Evolutionary conservation across 305 asterid species (phyloP).

Genomic region (Fraxinus sp.): DNA sequence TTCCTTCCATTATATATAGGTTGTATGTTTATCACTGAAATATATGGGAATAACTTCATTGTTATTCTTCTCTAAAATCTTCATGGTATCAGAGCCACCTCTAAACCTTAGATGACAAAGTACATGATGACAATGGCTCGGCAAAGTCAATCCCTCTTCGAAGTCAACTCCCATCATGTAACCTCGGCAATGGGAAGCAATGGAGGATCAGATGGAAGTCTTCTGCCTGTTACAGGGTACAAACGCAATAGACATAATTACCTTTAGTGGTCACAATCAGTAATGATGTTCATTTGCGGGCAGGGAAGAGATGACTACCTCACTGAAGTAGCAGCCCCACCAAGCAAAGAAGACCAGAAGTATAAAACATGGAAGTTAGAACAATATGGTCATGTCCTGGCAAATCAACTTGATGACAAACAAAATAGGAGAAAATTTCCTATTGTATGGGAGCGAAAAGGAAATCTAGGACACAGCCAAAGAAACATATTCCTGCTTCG

Average conservation of each 20-base stretch:
- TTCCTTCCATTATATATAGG: not conserved
- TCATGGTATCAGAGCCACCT: not conserved
- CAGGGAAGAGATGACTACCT: not conserved
- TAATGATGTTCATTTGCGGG: not conserved
- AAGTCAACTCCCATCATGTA: not conserved
- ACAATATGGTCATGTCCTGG: not conserved
- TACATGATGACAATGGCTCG: not conserved
- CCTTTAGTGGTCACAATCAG: not conserved
- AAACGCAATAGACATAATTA: not conserved
- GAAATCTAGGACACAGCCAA: too few species aligned
- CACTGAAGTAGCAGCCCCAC: not conserved
- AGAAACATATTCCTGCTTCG: too few species aligned
- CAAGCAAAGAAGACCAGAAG: not conserved
- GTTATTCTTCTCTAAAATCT: not conserved
- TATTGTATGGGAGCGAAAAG: too few species aligned
- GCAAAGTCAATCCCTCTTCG: not conserved
- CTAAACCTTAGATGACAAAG: not conserved
- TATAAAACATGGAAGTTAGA: not conserved
- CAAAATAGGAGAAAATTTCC: not conserved
- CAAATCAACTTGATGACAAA: not conserved
- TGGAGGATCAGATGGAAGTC: not conserved
- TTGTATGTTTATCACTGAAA: not conserved
- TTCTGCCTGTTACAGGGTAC: not conserved
- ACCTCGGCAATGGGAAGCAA: not conserved
- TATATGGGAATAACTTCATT: not conserved